Base-by-base conservation (phyloP, 352 stramenopile genomes). In the Phytophthora foliorum region DNA sequence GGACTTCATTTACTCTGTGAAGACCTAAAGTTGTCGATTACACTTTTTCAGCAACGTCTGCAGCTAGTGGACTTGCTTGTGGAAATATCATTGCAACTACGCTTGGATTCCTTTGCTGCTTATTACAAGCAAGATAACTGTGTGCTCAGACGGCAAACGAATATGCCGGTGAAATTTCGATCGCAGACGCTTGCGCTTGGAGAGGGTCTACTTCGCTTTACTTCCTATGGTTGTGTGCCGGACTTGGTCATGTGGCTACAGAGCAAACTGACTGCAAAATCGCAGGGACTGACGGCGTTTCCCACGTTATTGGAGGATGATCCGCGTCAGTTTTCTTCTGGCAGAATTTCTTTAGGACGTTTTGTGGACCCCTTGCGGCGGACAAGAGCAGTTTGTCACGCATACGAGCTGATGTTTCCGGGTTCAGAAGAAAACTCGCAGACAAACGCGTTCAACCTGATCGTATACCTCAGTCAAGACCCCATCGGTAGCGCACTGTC, bases 1-100 rank as follows among this genome's bases (percentile, higher is more conserved):
- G 82, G 71, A 0, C 63, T 95, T 27, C 88, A 95, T 38, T 72
- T 94, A 27, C 56, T 93, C 5, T 76, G 90, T 39, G 86, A 95
- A 84, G 86, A 95, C 31, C 51, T 85, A 0, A 89, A 84, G 50
- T 61, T 94, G 16, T 92, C 86, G 10, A 64, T 72, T 31, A 63
- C 45, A 8, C 78, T 74, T 3, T 72, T 56, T 21, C 36, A 62
- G 17, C 57, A 71, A 19, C 71, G 72, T 17, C 67, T 82, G n/a
- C 61, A 73, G 31, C 42, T 95, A n/a, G 69, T 67, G 3, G 44
- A 44, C 3, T 60, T 91, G 9, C 32, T 90, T 11, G 36, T 78
- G 29, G 52, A 78, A 14, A 53, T 93, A 41, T 69, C 82, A 27
- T 9, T 19, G 6, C 45, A n/a, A 9, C 41, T 89, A 17, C 63